Conservation (phyloP, 2,329 filamentous ascomycete genomes). For the Colletotrichum australisinense region DNA sequence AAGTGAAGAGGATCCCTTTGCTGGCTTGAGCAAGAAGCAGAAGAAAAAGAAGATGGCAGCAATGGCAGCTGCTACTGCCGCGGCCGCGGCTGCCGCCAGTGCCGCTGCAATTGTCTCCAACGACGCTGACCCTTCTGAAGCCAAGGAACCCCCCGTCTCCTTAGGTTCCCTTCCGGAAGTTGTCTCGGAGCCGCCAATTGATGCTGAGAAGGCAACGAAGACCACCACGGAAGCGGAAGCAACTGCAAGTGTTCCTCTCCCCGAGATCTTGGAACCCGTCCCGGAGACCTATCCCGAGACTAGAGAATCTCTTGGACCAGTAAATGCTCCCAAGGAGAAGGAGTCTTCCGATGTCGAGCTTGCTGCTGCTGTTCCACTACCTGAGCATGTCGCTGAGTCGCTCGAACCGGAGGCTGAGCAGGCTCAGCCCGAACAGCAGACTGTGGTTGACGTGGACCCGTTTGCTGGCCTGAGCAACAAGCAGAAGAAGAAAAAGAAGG, state of each 20-base stretch:
- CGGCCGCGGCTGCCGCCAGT: background rate
- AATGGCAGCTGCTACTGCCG: background rate
- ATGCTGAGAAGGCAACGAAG: background rate
- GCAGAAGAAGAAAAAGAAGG: background rate
- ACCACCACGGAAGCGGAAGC: background rate
- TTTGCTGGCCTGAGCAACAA: background rate
- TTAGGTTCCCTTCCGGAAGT: constrained; percentile 8
- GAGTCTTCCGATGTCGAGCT: background rate
- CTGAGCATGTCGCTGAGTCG: too few species aligned
- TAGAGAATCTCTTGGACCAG: too few species aligned
- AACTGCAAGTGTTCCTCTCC: background rate
- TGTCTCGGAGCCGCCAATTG: background rate
- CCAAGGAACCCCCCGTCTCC: background rate
- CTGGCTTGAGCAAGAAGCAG: background rate
- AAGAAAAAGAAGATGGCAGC: background rate
- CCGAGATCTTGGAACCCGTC: background rate
- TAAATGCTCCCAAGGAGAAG: background rate
- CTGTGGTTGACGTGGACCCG: constrained; percentile 37
- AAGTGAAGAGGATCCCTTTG: constrained; percentile 36
- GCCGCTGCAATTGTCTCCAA: background rate
- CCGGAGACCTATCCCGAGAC: background rate
- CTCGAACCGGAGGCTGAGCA: background rate
- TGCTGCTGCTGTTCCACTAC: background rate
- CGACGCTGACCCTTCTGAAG: background rate
- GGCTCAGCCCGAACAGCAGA: background rate